Evolutionary conservation across 2,329 filamentous ascomycete genomes (phyloP).

Genomic region (Aspergillus sp.): DNA sequence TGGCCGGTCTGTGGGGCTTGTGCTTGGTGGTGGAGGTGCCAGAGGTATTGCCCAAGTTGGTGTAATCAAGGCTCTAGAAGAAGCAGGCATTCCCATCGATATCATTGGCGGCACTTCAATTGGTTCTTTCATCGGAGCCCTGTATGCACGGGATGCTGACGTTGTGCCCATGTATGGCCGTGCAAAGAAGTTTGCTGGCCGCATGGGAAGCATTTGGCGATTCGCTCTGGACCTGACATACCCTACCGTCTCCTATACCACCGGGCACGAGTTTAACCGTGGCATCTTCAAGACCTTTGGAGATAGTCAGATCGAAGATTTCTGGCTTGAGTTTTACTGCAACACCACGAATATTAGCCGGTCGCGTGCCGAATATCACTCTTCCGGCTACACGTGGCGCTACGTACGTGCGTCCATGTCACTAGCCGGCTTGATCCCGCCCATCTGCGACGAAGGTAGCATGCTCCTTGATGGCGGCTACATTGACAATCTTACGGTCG

Average conservation of each 20-base stretch:
- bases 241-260: constrained; percentile 94
- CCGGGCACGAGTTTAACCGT: constrained; percentile 97
- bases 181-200: constrained; percentile 93
- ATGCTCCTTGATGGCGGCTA: constrained; percentile 97
- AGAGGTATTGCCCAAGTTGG: constrained; percentile 90
- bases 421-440: constrained; percentile 85
- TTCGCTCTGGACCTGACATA: constrained; percentile 96
- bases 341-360: constrained; percentile 99
- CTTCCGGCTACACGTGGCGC: constrained; percentile 94
- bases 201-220: constrained; percentile 99
- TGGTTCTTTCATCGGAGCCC: constrained; percentile 87
- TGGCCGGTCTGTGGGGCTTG: constrained; percentile 90
- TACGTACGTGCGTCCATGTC: constrained; percentile 98
- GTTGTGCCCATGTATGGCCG: constrained; percentile 95
- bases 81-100: constrained; percentile 94
- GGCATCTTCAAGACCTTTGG: constrained; percentile 99
- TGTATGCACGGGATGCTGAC: constrained; percentile 95
- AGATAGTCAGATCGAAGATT: constrained; percentile 96
- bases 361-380: constrained; percentile 87
- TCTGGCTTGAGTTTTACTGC: constrained; percentile 98
- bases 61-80: constrained; percentile 91
- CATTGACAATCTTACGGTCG: constrained; percentile 93
- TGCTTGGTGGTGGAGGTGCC: constrained; percentile 90
- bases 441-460: constrained; percentile 92
- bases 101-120: constrained; percentile 95